Percentiles rank a stretch among this genome's conserved stretches.
These are phyloP conservation scores for Butyriboletus loyo DNA, from an alignment of 768 basidiomycete species.

Conservation along the genomic window DNA sequence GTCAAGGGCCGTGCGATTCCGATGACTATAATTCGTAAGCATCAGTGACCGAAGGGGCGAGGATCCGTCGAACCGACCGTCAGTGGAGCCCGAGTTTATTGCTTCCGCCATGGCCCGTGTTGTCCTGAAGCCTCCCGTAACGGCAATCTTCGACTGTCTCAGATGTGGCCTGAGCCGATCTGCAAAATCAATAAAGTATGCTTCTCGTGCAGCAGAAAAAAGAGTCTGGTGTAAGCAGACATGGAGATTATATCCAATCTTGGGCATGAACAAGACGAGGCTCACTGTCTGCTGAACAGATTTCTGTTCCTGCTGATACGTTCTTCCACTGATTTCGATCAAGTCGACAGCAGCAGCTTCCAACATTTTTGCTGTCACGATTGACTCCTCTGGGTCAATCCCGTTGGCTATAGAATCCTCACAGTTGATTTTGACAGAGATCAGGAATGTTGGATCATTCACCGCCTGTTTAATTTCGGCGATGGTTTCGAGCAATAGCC, in stretches of 20 bases:
- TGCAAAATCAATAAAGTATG: slow-evolving; percentile 33
- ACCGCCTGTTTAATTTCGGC: slow-evolving; percentile 42
- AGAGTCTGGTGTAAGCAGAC: slow-evolving; percentile 4
- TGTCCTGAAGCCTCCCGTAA: slow-evolving; percentile 33
- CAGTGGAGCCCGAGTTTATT: slow-evolving; percentile 21
- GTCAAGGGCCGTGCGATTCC: slow-evolving; percentile 30
- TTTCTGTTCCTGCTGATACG: slow-evolving; percentile 27
- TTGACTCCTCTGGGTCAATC: slow-evolving; percentile 32
- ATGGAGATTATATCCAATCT: neutral
- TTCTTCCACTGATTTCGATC: slow-evolving; percentile 42
- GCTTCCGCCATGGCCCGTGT: slow-evolving; percentile 28
- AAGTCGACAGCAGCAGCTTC: slow-evolving; percentile 37
- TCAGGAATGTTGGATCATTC: slow-evolving; percentile 25
- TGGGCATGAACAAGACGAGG: neutral
- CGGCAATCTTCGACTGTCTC: slow-evolving; percentile 22
- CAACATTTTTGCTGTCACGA: slow-evolving; percentile 28
- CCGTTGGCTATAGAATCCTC: slow-evolving; percentile 30
- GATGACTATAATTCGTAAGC: slow-evolving; percentile 16
- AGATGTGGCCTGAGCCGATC: slow-evolving; percentile 26
- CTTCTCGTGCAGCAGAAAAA: slow-evolving; percentile 19
- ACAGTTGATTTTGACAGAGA: slow-evolving; percentile 35
- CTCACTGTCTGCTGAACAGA: slow-evolving; percentile 9
- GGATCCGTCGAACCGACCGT: slow-evolving; percentile 19
- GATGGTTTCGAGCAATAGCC: slow-evolving; percentile 47
- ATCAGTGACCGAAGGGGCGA: neutral